Evolutionary conservation across 1,284 basidiomycete genomes (phyloP).

Genomic region (Trametes sp.): DNA sequence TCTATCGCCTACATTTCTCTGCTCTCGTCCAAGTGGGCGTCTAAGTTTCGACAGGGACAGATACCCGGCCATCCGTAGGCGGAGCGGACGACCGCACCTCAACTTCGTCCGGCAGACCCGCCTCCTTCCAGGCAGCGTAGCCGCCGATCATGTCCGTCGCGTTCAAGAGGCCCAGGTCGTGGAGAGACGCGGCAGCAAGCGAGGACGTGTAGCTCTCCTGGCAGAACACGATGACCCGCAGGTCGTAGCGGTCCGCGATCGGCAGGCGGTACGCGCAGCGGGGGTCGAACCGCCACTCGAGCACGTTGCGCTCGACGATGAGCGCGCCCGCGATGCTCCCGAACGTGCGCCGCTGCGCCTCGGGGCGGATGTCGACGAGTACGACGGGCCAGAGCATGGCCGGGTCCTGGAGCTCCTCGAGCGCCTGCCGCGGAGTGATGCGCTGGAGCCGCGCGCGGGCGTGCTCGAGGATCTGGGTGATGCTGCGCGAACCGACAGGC

Average conservation of each 20-base stretch:
- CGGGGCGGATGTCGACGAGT: constrained; percentile 78
- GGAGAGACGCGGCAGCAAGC: constrained; percentile 70
- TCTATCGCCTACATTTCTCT: neutral
- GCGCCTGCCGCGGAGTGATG: constrained; percentile 65
- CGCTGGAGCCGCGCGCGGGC: constrained; percentile 70
- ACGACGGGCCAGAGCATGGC: constrained; percentile 64
- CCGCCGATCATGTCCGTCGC: constrained; percentile 81
- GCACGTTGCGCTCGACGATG: constrained; percentile 72
- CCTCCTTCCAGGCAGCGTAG: constrained; percentile 72
- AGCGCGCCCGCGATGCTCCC: constrained; percentile 70
- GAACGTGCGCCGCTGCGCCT: constrained; percentile 57
- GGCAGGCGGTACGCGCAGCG: constrained; percentile 57
- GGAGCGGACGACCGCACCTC: constrained; percentile 26
- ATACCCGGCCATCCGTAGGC: constrained; percentile 23
- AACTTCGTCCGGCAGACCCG: constrained; percentile 59
- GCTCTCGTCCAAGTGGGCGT: too few relatives aligned
- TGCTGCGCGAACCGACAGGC: constrained; percentile 67
- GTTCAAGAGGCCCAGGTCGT: constrained; percentile 71
- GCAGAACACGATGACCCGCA: constrained; percentile 74
- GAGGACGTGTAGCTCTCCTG: constrained; percentile 75
- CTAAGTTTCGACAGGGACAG: constrained; percentile 14
- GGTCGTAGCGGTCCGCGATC: constrained; percentile 74
- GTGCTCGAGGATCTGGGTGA: constrained; percentile 59
- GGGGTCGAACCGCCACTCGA: constrained; percentile 80
- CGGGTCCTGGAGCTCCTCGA: constrained; percentile 61